Evolutionary conservation across 805 yeast species (phyloP), one percentile per base, ranked within the genome.

Genomic region (Lipomyces japonicus): DNA sequence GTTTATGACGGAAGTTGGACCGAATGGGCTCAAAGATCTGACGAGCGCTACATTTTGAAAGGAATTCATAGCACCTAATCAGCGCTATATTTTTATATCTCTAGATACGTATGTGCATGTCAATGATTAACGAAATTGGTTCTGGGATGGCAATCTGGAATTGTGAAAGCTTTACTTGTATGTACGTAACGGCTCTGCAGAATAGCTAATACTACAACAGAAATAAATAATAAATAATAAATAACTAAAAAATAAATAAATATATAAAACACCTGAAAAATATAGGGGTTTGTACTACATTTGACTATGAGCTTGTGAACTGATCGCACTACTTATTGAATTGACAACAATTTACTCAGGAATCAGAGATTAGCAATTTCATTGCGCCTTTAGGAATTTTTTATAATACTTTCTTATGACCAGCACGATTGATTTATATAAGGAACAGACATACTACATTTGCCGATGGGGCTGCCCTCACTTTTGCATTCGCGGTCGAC

Each of bases 1-100:
- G 76, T 85, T 21, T 85, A 85, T 61, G 98, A 93, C 62, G 98
- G 74, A 53, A 60, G 68, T 56, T 60, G 80, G 78, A 59, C 72
- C 5, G 96, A 88, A 63, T 87, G 91, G 86, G 91, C 87, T 3
- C 81, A 77, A 65, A 74, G 90, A 53, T 88, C 88, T 6, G 37
- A 34, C 37, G 37, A 34, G 16, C 10, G 21, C 19, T 34, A 34
- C 21, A 34, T 34, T 14, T 12, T 34, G 19, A 34, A 34, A 34
- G 37, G 37, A 6, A n/a, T n/a, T n/a, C n/a, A n/a, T n/a, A n/a
- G n/a, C n/a, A n/a, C n/a, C n/a, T n/a, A n/a, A n/a, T n/a, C n/a
- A n/a, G n/a, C n/a, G n/a, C n/a, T n/a, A n/a, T n/a, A n/a, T n/a
- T n/a, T n/a, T n/a, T n/a, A n/a, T n/a, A n/a, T n/a, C n/a, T n/a